Percentiles rank a stretch among this genome's conserved stretches.
These are phyloP conservation scores for Alternaria tenuissima DNA, from an alignment of 2,329 filamentous ascomycete species.

Conservation along the genomic window DNA sequence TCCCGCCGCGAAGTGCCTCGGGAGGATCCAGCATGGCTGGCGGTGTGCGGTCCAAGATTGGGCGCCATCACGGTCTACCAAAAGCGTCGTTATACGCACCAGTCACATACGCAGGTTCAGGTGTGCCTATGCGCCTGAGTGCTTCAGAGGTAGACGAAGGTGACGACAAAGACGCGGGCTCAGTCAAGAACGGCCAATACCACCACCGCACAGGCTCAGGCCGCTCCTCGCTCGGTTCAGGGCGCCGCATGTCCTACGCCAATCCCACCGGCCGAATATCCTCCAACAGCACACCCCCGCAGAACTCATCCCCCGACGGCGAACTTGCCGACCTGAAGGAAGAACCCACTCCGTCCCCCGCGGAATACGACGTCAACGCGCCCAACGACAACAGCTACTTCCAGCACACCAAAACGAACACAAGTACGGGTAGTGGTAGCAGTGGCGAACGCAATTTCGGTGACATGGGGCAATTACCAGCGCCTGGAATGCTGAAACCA, in stretches of 20 bases:
- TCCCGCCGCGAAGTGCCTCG: slow-evolving; percentile 49
- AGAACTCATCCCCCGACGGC: slow-evolving; percentile 40
- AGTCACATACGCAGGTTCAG: slow-evolving; percentile 76
- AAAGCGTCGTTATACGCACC: slow-evolving; percentile 81
- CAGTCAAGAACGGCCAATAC: slow-evolving; percentile 50
- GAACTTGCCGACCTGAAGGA: slow-evolving; percentile 52
- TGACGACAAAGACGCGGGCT: slow-evolving; percentile 75
- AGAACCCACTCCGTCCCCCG: slow-evolving; percentile 58
- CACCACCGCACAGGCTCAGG: slow-evolving; percentile 78
- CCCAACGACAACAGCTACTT: slow-evolving; percentile 52
- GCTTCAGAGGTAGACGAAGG: slow-evolving; percentile 95
- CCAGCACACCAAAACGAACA: slow-evolving; percentile 51
- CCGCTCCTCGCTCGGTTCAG: slow-evolving; percentile 68
- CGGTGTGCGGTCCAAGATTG: slow-evolving; percentile 80
- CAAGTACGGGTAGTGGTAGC: slow-evolving; percentile 54
- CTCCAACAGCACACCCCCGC: slow-evolving; percentile 64
- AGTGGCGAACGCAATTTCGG: slow-evolving; percentile 62
- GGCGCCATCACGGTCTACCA: slow-evolving; percentile 80
- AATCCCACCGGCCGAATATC: slow-evolving; percentile 57
- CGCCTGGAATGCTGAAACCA: slow-evolving; percentile 51
- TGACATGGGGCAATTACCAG: slow-evolving; percentile 60
- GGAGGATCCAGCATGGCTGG: slow-evolving; percentile 48
- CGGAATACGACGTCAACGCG: slow-evolving; percentile 41
- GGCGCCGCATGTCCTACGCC: slow-evolving; percentile 48
- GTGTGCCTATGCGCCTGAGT: slow-evolving; percentile 88